Base-by-base conservation (phyloP, 305 asterid species). In the Fraxinus dipetala region DNA sequence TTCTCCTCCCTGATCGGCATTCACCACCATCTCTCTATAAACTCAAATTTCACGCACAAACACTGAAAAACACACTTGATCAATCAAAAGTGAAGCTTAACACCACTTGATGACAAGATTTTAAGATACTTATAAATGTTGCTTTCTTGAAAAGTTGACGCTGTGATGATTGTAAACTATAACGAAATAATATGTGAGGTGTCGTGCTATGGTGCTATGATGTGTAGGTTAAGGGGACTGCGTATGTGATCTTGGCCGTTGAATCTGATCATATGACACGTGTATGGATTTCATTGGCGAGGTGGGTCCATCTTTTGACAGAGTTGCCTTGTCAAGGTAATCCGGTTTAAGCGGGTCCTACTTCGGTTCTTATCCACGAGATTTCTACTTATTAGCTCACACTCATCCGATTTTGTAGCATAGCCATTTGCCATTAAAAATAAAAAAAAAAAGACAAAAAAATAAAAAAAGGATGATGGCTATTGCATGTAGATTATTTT, bases 21-120 rank as follows among this genome's bases (percentile, higher is more conserved):
- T 97, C 84, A 85, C 83, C 83, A 76, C 90, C 98, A 92, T 95
- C 83, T 78, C 77, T 28, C 22, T 13, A 43, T 13, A 8, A 67
- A 67, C 10, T 5, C 75, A 10, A 72, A 18, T 24, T 43, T 69
- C 72, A 59, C 40, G 63, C 82, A 56, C 72, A 75, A 38, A 72
- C 82, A 56, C 76, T 16, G 22, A 34, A 5, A 77, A 36, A 31
- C 63, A 61, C 59, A 34, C 75, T 8, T 36, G 7, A 28, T 56
- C 38, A 56, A 81, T 45, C 78, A 76, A 45, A 67, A 30, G 30
- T 0, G 32, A 63, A 24, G 16, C 72, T 63, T 63, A 22, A 63
- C 38, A 63, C 38, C 32, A 67, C 38, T 30, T 6, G 6, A 11
- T 10, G 36, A 28, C 75, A 76, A 14, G 7, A 76, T 48, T 67